Evolutionary conservation across 257 asterid genomes (phyloP).

Genomic region (Thymus quinquecostatus): DNA sequence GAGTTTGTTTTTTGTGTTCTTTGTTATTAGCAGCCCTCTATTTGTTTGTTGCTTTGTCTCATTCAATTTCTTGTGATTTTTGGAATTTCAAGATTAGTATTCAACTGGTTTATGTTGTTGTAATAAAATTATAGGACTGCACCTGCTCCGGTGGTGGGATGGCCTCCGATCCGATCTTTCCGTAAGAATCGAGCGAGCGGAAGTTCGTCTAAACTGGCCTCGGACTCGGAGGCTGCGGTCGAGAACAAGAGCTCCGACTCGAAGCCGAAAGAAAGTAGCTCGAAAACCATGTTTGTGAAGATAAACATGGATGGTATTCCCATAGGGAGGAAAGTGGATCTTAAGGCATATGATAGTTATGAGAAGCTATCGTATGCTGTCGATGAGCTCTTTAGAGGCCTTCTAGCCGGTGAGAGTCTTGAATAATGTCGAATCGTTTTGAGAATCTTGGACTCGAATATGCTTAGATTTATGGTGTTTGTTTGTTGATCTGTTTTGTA

Average conservation of each 20-base stretch:
- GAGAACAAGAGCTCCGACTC: slow-evolving; percentile 37
- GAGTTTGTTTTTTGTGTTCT: neutral
- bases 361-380: slow-evolving; percentile 75
- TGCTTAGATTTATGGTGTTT: neutral
- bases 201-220: slow-evolving; percentile 42
- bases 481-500: slow-evolving; percentile 27
- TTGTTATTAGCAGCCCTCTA: neutral
- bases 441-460: neutral
- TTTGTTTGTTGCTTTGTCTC: slow-evolving; percentile 16
- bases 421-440: neutral
- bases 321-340: slow-evolving; percentile 88
- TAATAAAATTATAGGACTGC: slow-evolving; percentile 54
- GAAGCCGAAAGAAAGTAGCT: slow-evolving; percentile 44
- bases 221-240: slow-evolving; percentile 42
- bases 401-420: slow-evolving; percentile 59
- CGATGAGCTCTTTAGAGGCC: slow-evolving; percentile 81
- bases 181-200: slow-evolving; percentile 68
- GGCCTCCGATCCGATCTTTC: slow-evolving; percentile 91
- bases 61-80: neutral
- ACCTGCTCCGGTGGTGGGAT: slow-evolving; percentile 82
- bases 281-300: slow-evolving; percentile 75
- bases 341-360: slow-evolving; percentile 69
- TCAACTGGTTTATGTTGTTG: slow-evolving; percentile 1
- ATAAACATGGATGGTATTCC: slow-evolving; percentile 96
- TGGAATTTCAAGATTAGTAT: neutral